Percentiles rank a stretch among this genome's conserved stretches.
Conservation (phyloP, 768 basidiomycete genomes). For the Lyophyllum decastes region DNA sequence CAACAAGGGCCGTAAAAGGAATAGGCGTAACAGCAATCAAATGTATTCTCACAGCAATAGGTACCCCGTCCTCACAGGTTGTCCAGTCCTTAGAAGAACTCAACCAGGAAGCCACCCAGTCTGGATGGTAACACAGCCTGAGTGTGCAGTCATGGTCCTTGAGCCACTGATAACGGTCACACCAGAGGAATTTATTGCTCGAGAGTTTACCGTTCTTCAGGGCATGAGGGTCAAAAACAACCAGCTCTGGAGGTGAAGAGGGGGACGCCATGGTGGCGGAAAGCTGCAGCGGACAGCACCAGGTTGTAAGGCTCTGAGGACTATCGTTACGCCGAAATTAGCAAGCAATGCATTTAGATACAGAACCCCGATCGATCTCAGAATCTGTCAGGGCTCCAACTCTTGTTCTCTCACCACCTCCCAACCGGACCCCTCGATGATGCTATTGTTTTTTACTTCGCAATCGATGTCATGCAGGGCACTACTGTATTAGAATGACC, state of each 20-base stretch:
- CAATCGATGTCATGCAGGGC: neutral
- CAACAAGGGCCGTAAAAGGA: neutral
- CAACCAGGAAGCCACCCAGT: conserved; percentile 7
- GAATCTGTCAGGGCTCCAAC: too few relatives aligned
- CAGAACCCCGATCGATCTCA: neutral
- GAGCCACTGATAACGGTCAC: conserved; percentile 5
- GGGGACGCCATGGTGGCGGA: neutral
- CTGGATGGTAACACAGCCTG: conserved; percentile 6
- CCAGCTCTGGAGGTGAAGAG: neutral
- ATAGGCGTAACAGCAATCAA: neutral
- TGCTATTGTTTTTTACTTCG: neutral
- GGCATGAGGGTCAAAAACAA: neutral
- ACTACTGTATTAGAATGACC: neutral
- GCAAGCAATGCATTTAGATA: too few relatives aligned
- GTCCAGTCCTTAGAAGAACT: conserved; percentile 2
- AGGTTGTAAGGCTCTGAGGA: too few relatives aligned
- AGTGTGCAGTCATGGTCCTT: conserved; percentile 6
- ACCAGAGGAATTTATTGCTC: neutral
- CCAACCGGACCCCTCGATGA: too few relatives aligned
- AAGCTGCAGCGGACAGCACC: too few relatives aligned
- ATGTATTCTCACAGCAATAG: neutral
- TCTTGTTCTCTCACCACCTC: too few relatives aligned
- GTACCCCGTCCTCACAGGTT: conserved; percentile 6
- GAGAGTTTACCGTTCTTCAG: neutral
- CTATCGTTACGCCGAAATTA: neutral